phyloP scores from a whole-genome alignment of 371 early-diverging fungal genomes.

The Apophysomyces sp. region DNA sequence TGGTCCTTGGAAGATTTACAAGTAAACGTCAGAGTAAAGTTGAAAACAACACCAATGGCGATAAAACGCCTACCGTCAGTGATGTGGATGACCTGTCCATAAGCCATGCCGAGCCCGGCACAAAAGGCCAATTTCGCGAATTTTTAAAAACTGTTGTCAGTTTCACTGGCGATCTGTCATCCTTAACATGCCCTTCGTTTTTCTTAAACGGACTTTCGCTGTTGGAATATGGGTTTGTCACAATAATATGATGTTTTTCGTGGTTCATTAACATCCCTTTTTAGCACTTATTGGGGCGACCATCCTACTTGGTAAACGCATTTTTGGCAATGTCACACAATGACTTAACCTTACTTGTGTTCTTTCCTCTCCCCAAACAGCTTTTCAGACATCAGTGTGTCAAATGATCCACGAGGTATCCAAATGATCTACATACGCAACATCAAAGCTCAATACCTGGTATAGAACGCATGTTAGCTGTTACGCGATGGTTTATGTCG shows the following conservation, averaged over 20 bases:
- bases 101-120: slow-evolving; percentile 27
- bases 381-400: slow-evolving; percentile 45
- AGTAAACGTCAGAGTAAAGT: neutral
- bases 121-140: slow-evolving; percentile 28
- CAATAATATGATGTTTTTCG: neutral
- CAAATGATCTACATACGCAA: neutral
- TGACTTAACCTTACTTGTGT: neutral
- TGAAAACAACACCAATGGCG: neutral
- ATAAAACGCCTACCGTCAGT: slow-evolving; percentile 21
- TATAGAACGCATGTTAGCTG: slow-evolving; percentile 28
- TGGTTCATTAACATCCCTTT: neutral
- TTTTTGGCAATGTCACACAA: neutral
- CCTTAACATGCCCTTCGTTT: slow-evolving; percentile 74
- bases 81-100: slow-evolving; percentile 36
- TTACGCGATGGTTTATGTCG: slow-evolving; percentile 41
- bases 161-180: slow-evolving; percentile 74
- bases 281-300: slow-evolving; percentile 21
- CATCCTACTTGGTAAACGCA: slow-evolving; percentile 15
- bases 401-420: slow-evolving; percentile 55
- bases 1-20: neutral
- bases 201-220: slow-evolving; percentile 68
- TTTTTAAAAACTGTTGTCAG: slow-evolving; percentile 58
- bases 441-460: neutral
- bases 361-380: neutral
- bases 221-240: slow-evolving; percentile 67